phyloP scores from a whole-genome alignment of 73 alveolate species.

The Tetrahymena malaccensis region DNA sequence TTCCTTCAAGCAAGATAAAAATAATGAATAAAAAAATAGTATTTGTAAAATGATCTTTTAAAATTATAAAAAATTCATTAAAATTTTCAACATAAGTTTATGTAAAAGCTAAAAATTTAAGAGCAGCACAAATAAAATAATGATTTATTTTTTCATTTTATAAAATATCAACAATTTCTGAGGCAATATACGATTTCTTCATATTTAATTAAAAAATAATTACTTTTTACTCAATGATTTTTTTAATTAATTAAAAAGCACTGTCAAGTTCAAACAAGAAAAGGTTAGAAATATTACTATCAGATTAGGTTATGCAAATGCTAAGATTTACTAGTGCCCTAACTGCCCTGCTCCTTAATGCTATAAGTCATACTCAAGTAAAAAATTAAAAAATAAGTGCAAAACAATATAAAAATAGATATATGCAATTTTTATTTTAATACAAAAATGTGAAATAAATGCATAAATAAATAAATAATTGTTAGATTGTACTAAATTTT shows the following conservation, averaged over 20 bases:
- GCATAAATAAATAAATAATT: too few species aligned
- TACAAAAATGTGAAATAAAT: neutral
- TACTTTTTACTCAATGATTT: neutral
- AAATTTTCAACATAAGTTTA: neutral
- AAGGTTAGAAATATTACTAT: slow-evolving; percentile 96
- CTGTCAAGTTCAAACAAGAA: slow-evolving; percentile 75
- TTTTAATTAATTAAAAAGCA: slow-evolving; percentile 1
- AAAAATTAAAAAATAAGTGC: neutral
- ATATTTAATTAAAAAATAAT: too few species aligned
- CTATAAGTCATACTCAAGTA: slow-evolving; percentile 61
- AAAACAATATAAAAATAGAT: neutral
- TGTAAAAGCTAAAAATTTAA: too few species aligned
- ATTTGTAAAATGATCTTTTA: neutral
- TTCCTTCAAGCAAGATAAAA: too few species aligned
- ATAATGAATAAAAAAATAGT: too few species aligned
- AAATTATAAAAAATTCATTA: too few species aligned
- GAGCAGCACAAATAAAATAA: neutral
- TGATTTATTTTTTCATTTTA: too few species aligned
- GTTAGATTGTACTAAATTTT: too few species aligned
- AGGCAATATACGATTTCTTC: neutral
- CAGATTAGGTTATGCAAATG: slow-evolving; percentile 98
- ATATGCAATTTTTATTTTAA: neutral
- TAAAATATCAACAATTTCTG: too few species aligned
- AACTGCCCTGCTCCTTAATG: slow-evolving; percentile 94
- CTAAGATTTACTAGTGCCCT: slow-evolving; percentile 95